Evolutionary conservation across 1,284 basidiomycete genomes (phyloP), one percentile per base, ranked within the genome.

Genomic region (Leccinum pallidistipes): DNA sequence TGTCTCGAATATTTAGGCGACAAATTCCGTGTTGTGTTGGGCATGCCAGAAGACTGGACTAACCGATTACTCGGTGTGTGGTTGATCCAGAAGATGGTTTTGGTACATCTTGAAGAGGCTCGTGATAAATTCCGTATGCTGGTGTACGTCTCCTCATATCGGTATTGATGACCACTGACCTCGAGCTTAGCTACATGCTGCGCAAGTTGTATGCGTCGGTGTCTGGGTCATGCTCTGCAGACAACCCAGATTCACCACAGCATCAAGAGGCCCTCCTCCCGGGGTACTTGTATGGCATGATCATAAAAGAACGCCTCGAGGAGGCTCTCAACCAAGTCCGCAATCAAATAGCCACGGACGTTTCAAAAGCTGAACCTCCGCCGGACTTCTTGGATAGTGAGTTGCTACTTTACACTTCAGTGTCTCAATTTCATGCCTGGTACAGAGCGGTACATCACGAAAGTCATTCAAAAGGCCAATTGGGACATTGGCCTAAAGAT

Each of bases 231-330:
- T 97, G 94, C 69, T 94, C 92, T 71, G 85, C 91, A 59, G 97
- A 99, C 80, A 99, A 99, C 73, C 96, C 97, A 12, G 97, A 99
- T 82, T 99, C 97, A 16, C 95, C 96, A 59, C 97, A 99, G 76
- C 94, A 98, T 73, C 97, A 99, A 76, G 97, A 99, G 74, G 95
- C 98, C 52, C 85, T 99, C 14, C 87, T 99, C 45, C 97, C 97
- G 1, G 97, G 97, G 36, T 89, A 84, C 68, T 78, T 99, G 31
- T 98, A 98, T 75, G 92, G 90, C 57, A 97, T 97, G 91, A 98
- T 99, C 72, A 92, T 99, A 80, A 98, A 98, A 78, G 97, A 99
- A 77, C 88, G 94, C 64, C 82, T 99, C 63, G 97, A 98, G 69
- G 97, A 98, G 76, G 89, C 88, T 18, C 78, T 98, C 57, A 90